Conservation (phyloP, 306 rosid genomes). For the Quercus suber region DNA sequence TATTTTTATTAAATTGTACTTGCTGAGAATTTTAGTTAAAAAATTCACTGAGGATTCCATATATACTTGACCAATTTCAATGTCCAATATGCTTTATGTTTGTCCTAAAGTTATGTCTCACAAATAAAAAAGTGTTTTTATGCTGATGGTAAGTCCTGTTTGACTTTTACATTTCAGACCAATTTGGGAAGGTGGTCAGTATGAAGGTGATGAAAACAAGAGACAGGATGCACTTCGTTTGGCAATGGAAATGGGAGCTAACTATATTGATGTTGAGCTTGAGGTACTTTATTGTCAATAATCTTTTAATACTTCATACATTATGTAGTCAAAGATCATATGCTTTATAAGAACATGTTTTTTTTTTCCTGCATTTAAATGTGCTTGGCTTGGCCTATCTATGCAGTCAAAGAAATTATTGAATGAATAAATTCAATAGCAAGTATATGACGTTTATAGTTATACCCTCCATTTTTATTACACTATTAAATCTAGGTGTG, state of each 20-base stretch:
- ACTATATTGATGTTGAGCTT: slow-evolving; percentile 43
- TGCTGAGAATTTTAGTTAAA: too few species aligned
- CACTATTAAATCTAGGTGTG: too few species aligned
- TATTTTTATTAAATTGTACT: too few species aligned
- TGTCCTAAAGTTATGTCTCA: neutral
- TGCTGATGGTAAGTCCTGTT: neutral
- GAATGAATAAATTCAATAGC: neutral
- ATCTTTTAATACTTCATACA: too few species aligned
- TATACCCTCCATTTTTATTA: too few species aligned
- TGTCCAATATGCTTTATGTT: too few species aligned
- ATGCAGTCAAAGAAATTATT: neutral
- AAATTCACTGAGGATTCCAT: too few species aligned
- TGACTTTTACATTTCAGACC: slow-evolving; percentile 24
- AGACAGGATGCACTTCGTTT: slow-evolving; percentile 36
- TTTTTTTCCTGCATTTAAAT: too few species aligned
- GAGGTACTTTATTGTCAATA: slow-evolving; percentile 16
- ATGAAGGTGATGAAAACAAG: slow-evolving; percentile 46
- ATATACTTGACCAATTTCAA: too few species aligned
- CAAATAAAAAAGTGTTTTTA: neutral
- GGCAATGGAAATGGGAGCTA: slow-evolving; percentile 46
- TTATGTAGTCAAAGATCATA: too few species aligned
- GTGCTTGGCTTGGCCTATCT: too few species aligned
- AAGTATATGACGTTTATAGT: neutral
- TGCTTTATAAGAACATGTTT: too few species aligned
- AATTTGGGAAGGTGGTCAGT: slow-evolving; percentile 44